Percentiles rank a stretch among this genome's conserved stretches.
Evolutionary conservation across 208 protist species (phyloP).

Genomic region (Endotrypanum monterogeii): DNA sequence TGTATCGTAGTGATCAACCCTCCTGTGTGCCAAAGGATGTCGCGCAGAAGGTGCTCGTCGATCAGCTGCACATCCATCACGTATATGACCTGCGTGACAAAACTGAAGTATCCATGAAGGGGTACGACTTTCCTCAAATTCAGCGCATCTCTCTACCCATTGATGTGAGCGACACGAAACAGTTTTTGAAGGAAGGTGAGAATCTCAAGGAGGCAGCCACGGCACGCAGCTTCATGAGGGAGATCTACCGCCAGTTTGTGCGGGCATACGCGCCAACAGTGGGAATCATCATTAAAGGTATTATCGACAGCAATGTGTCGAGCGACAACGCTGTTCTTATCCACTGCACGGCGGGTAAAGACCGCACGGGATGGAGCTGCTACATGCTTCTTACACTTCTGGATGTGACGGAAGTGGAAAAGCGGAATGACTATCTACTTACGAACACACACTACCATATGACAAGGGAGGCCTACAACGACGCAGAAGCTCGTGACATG

Average conservation of each 20-base stretch:
- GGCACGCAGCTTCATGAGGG: constrained; percentile 21
- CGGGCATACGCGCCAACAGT: constrained; percentile 5
- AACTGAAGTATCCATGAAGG: constrained; percentile 29
- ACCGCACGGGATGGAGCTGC: constrained; percentile 39
- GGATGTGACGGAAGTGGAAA: constrained; percentile 31
- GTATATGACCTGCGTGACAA: constrained; percentile 39
- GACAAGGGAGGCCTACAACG: constrained; percentile 21
- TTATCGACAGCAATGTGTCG: constrained; percentile 21
- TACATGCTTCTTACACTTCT: constrained; percentile 36
- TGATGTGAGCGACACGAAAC: constrained; percentile 19
- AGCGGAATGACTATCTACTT: constrained; percentile 39
- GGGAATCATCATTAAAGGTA: constrained; percentile 30
- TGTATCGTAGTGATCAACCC: constrained; percentile 51
- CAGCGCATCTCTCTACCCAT: constrained; percentile 23
- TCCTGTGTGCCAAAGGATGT: constrained; percentile 22
- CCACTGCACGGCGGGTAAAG: constrained; percentile 60
- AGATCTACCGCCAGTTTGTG: constrained; percentile 32
- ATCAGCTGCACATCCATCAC: constrained; percentile 37
- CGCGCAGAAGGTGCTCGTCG: constrained; percentile 32
- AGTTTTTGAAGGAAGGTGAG: constrained; percentile 19
- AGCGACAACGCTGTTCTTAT: constrained; percentile 32
- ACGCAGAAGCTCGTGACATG: constrained; percentile 17
- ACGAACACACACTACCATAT: constrained; percentile 38
- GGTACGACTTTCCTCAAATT: constrained; percentile 33
- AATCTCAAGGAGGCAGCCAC: constrained; percentile 16